These are phyloP conservation scores for Coemansia sp. DNA, from an alignment of 192 early-diverging fungal species.

Conservation along the genomic window DNA sequence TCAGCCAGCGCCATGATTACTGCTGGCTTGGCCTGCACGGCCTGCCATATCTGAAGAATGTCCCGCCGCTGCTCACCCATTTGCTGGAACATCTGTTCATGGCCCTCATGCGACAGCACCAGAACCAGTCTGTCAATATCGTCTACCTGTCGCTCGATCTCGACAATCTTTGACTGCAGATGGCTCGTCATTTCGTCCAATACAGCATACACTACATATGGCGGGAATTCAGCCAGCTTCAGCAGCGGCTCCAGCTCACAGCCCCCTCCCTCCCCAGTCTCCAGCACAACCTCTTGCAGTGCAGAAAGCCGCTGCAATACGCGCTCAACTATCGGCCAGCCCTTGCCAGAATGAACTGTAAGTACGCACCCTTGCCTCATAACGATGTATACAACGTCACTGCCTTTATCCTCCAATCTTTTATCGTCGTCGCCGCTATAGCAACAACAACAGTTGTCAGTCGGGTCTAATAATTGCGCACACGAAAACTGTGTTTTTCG, in stretches of 20 bases:
- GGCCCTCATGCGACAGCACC: slow-evolving; percentile 83
- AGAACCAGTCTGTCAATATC: slow-evolving; percentile 93
- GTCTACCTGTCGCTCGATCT: slow-evolving; percentile 92
- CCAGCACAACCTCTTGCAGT: slow-evolving; percentile 17
- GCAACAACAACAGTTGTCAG: not conserved
- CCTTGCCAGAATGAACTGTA: slow-evolving; percentile 30
- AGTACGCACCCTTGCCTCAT: slow-evolving; percentile 35
- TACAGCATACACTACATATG: slow-evolving; percentile 93
- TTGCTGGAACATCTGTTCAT: slow-evolving; percentile 67
- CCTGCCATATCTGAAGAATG: slow-evolving; percentile 65
- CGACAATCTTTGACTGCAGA: slow-evolving; percentile 77
- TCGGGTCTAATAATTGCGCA: not conserved
- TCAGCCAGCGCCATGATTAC: slow-evolving; percentile 63
- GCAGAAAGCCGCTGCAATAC: slow-evolving; percentile 34
- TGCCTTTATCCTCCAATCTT: not conserved
- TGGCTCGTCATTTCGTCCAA: slow-evolving; percentile 91
- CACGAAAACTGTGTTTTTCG: not conserved
- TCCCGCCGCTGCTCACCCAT: slow-evolving; percentile 75
- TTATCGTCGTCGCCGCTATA: not conserved
- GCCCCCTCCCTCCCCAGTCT: not conserved
- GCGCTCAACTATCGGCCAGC: slow-evolving; percentile 9
- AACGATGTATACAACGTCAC: slow-evolving; percentile 22
- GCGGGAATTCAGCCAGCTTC: slow-evolving; percentile 47
- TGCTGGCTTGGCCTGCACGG: slow-evolving; percentile 68
- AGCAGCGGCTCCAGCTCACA: slow-evolving; percentile 18